Conservation (phyloP, 305 asterid genomes). For the Rubia tinctorum region DNA sequence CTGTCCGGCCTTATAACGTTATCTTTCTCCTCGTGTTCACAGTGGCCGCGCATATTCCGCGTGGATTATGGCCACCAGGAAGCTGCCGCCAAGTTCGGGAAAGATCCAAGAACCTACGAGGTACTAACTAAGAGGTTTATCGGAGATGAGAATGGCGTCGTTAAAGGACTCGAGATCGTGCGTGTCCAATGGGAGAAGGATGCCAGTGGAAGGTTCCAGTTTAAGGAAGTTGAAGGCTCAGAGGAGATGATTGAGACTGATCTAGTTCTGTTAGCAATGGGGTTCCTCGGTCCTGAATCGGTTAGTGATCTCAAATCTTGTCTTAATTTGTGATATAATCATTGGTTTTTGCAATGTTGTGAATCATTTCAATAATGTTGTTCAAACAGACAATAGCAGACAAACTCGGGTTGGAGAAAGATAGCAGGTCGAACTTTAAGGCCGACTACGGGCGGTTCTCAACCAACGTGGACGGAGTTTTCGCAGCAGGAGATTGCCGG, state of each 20-base stretch:
- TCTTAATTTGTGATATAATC: background rate
- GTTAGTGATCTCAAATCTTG: slow-evolving; percentile 42
- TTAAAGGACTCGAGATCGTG: slow-evolving; percentile 84
- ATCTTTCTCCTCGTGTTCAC: slow-evolving; percentile 16
- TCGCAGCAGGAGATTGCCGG: slow-evolving; percentile 98
- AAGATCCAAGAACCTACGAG: slow-evolving; percentile 91
- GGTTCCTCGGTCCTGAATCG: slow-evolving; percentile 98
- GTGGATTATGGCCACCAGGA: slow-evolving; percentile 98
- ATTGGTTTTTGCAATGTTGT: background rate
- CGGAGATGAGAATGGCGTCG: slow-evolving; percentile 75
- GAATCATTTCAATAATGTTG: background rate
- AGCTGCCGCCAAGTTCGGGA: slow-evolving; percentile 87
- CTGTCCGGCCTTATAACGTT: background rate
- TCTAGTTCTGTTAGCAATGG: slow-evolving; percentile 92
- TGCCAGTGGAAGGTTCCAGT: slow-evolving; percentile 74
- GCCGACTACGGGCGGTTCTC: slow-evolving; percentile 89
- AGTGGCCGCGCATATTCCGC: slow-evolving; percentile 98
- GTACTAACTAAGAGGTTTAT: slow-evolving; percentile 87
- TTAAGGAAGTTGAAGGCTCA: slow-evolving; percentile 91
- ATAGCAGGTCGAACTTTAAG: slow-evolving; percentile 82
- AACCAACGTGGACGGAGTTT: slow-evolving; percentile 81
- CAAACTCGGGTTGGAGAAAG: slow-evolving; percentile 75
- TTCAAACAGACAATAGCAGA: slow-evolving; percentile 64
- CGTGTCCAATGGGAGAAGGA: slow-evolving; percentile 94
- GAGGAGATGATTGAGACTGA: slow-evolving; percentile 90